Conservation (phyloP, 805 yeast genomes). For the Maudiozyma bulderi region DNA sequence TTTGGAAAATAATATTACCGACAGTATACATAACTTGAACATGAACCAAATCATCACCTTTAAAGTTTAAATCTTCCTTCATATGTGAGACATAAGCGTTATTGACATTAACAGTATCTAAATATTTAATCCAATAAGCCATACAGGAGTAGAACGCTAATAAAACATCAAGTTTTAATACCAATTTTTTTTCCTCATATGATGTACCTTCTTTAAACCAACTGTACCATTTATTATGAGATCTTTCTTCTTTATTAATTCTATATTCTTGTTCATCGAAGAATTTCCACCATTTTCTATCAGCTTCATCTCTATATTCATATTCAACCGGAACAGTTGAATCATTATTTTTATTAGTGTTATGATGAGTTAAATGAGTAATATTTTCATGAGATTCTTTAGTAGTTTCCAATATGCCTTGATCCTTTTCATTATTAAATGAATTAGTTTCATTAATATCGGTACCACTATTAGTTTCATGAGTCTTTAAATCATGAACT, state of each 20-base stretch:
- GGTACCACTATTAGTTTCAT: not conserved
- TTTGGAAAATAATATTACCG: conserved; percentile 51
- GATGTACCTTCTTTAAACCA: conserved; percentile 48
- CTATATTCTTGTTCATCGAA: conserved; percentile 59
- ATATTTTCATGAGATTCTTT: not conserved
- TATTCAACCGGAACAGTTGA: conserved; percentile 2
- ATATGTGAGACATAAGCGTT: conserved; percentile 63
- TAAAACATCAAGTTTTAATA: conserved; percentile 42
- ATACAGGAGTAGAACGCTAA: conserved; percentile 45
- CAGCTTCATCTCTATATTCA: conserved; percentile 46
- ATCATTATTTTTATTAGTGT: not conserved
- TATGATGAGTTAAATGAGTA: not conserved
- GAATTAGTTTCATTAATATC: not conserved
- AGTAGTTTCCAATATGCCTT: not conserved
- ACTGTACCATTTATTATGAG: conserved; percentile 35
- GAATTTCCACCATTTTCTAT: conserved; percentile 45
- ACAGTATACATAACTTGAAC: conserved; percentile 49
- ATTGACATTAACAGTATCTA: conserved; percentile 50
- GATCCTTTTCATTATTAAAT: not conserved
- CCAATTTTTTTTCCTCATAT: conserved; percentile 33
- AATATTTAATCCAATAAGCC: conserved; percentile 57
- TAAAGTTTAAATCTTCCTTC: conserved; percentile 44
- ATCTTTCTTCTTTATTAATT: conserved; percentile 27
- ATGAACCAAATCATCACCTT: conserved; percentile 53
- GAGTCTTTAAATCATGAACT: not conserved